Base-by-base conservation (phyloP, 306 rosid genomes). In the Phaseolus lunatus region DNA sequence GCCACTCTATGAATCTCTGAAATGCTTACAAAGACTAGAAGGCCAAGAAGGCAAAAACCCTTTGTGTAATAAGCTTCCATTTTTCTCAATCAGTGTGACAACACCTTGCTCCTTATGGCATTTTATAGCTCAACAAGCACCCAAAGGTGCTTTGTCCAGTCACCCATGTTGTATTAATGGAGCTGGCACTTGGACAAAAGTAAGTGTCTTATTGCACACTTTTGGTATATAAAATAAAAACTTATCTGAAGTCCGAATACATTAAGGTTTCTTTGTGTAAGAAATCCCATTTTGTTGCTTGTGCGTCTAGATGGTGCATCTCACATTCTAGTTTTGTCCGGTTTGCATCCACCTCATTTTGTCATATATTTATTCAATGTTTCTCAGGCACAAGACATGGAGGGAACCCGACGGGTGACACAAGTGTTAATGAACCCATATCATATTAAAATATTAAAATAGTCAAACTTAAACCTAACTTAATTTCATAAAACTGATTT, bases 161-260 rank as follows among this genome's bases (percentile, higher is more conserved):
- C 83, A 81, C 59, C 83, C 87, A 80, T 70, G 18, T 45, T 0
- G 6, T 52, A 43, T 14, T 75, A 84, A 65, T 87, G 91, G 89
- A 70, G 67, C 29, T 58, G 48, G 88, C 90, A 87, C 87, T 87
- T 50, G 53, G 78, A 43, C 59, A 63, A 62, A 20, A 67, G 29
- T 39, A 14, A 27, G 22, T 67, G 73, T 73, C 50, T 50, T 64
- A 54, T 54, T 56, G 78, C 52, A 24, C 82, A 78, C 88, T 76
- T n/a, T 67, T 39, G 50, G 33, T 61, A 2, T 31, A 72, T 12
- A 47, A 43, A 57, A 20, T 20, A 44, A 69, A 19, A 63, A 0
- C 10, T 45, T 0, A 35, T 57, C 7, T 24, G 2, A 57, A 58
- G n/a, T 73, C 9, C 45, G 19, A 61, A 67, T 64, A 58, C 63